Evolutionary conservation across 2,329 filamentous ascomycete genomes (phyloP).

Genomic region (Neonectria sp.): DNA sequence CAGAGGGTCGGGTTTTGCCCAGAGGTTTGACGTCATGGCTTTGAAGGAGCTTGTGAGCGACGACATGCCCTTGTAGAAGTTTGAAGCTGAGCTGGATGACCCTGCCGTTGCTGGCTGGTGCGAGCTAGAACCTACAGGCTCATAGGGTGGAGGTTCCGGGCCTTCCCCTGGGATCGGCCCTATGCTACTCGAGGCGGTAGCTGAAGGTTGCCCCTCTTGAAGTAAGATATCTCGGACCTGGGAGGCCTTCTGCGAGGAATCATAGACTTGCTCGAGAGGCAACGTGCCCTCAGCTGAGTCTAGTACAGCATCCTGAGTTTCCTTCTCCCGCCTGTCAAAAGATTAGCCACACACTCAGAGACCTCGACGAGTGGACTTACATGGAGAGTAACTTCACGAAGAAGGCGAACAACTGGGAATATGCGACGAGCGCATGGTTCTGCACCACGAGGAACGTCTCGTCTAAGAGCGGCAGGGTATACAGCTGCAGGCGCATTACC

Average conservation of each 20-base stretch:
- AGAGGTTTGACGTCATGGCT: conserved; percentile 52
- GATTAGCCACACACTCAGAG: not conserved
- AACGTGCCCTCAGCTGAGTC: conserved; percentile 34
- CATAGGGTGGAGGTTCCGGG: conserved; percentile 46
- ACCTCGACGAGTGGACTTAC: conserved; percentile 34
- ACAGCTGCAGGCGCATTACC: conserved; percentile 49
- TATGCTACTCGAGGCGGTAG: conserved; percentile 38
- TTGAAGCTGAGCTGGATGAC: conserved; percentile 26
- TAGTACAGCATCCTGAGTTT: conserved; percentile 46
- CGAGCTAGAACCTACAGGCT: conserved; percentile 34
- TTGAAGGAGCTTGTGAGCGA: conserved; percentile 54
- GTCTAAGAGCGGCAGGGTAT: conserved; percentile 44
- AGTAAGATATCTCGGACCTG: conserved; percentile 38
- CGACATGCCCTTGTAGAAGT: conserved; percentile 44
- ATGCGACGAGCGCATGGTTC: conserved; percentile 42
- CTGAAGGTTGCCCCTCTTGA: conserved; percentile 2
- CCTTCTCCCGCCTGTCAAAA: conserved; percentile 33
- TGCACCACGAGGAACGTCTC: conserved; percentile 46
- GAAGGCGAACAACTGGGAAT: conserved; percentile 45
- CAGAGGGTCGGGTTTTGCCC: conserved; percentile 55
- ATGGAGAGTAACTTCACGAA: conserved; percentile 41
- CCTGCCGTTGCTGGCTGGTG: conserved; percentile 18
- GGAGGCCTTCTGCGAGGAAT: conserved; percentile 35
- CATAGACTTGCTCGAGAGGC: conserved; percentile 39
- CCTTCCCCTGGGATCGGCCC: conserved; percentile 19